These are phyloP conservation scores for Plasmodium blacklocki DNA, from an alignment of 169 alveolate species.

Conservation along the genomic window DNA sequence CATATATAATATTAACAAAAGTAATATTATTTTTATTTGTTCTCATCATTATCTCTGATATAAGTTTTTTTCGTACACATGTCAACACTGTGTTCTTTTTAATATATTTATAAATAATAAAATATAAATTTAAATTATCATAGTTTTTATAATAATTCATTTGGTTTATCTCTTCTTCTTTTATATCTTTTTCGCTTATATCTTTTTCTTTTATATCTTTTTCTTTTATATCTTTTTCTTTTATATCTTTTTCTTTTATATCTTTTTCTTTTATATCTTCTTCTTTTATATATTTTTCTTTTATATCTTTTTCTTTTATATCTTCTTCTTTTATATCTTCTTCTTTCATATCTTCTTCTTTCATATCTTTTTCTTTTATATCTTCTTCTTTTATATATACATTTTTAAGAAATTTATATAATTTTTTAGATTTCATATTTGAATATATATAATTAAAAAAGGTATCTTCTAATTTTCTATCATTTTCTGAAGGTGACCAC, in stretches of 20 bases:
- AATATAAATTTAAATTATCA: neutral
- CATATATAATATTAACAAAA: conserved; percentile 15
- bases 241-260: conserved; percentile 3
- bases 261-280: too few relatives aligned
- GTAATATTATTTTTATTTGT: neutral
- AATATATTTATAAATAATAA: conserved; percentile 1
- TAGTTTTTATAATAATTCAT: neutral
- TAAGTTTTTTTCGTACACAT: neutral
- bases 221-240: neutral
- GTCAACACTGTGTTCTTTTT: neutral
- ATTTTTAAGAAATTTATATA: conserved; percentile 9
- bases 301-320: too few relatives aligned
- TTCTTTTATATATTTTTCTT: neutral
- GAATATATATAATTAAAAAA: conserved; percentile 28
- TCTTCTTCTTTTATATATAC: conserved; percentile 3
- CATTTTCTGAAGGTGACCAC: neutral
- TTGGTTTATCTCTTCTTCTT: neutral
- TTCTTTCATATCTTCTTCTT: too few relatives aligned
- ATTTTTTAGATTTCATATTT: conserved; percentile 2
- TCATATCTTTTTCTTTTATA: neutral
- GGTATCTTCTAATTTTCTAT: neutral
- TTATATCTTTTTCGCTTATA: too few relatives aligned
- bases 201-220: too few relatives aligned
- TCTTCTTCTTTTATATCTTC: too few relatives aligned
- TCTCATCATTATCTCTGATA: too few relatives aligned